Conservation (phyloP, 192 early-diverging fungal species). For the Phlyctochytrium arcticum region DNA sequence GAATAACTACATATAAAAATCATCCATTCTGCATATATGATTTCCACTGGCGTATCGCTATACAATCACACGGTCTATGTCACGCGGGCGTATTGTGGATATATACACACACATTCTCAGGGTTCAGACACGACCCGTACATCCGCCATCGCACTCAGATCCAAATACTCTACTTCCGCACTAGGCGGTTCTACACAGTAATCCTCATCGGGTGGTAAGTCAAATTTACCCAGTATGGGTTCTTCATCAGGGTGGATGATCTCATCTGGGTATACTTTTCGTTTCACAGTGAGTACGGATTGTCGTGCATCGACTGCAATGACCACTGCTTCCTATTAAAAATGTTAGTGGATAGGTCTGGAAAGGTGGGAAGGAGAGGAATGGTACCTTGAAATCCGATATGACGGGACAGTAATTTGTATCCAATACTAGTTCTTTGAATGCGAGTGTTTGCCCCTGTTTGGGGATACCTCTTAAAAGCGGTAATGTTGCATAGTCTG, state of each 20-base stretch:
- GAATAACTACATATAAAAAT: too few species aligned
- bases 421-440: slow-evolving; percentile 12
- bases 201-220: slow-evolving; percentile 7
- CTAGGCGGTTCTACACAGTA: too few species aligned
- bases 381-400: slow-evolving; percentile 20
- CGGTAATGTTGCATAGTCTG: slow-evolving; percentile 13
- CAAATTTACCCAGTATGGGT: slow-evolving; percentile 3
- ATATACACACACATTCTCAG: too few species aligned
- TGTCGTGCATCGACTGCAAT: slow-evolving; percentile 5
- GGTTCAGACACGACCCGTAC: too few species aligned
- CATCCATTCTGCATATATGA: too few species aligned
- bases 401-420: slow-evolving; percentile 4
- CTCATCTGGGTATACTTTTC: background rate
- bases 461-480: background rate
- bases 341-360: background rate
- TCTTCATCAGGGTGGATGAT: background rate
- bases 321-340: slow-evolving; percentile 2
- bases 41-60: too few species aligned
- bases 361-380: background rate
- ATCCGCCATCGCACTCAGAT: too few species aligned
- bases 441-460: slow-evolving; percentile 2
- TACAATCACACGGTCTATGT: too few species aligned
- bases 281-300: background rate
- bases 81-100: too few species aligned
- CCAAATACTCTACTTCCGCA: too few species aligned